Conservation (phyloP, 148 eudicot species). For the Hydrangea macrophylla region DNA sequence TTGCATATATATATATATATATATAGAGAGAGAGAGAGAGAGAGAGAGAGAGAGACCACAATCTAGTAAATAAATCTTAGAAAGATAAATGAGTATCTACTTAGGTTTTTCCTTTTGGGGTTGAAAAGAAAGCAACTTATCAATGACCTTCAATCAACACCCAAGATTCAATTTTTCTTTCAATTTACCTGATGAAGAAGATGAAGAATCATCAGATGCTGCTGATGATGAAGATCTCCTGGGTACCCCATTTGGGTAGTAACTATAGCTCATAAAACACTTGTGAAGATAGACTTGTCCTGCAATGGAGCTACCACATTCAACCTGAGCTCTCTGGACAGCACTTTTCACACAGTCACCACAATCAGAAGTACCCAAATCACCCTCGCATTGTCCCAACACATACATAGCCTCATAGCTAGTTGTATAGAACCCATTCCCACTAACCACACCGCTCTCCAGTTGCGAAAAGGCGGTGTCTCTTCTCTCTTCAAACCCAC, state of each 20-base stretch:
- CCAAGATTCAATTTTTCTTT: not conserved
- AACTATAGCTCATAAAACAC: constrained; percentile 76
- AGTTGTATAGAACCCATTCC: constrained; percentile 61
- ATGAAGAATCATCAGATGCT: constrained; percentile 21
- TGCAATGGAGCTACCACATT: constrained; percentile 73
- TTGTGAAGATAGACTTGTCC: constrained; percentile 79
- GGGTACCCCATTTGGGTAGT: constrained; percentile 64
- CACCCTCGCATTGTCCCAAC: constrained; percentile 90
- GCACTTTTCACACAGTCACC: constrained; percentile 70
- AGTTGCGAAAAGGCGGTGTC: constrained; percentile 64
- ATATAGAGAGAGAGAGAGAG: constrained; percentile 5
- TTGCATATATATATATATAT: no score
- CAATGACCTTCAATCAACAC: not conserved
- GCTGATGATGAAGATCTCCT: constrained; percentile 44
- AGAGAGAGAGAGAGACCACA: not conserved
- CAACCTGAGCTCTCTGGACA: constrained; percentile 79
- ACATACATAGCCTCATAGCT: constrained; percentile 59
- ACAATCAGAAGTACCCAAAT: constrained; percentile 71
- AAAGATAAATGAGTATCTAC: no score
- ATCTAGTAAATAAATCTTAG: no score
- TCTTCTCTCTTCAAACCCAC: constrained; percentile 69
- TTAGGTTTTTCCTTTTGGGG: no score
- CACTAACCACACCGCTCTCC: constrained; percentile 53
- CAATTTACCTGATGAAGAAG: constrained; percentile 46
- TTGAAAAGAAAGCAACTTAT: not conserved